Percentiles rank a stretch among this genome's conserved stretches.
Conservation (phyloP, 345 rosid genomes). For the Aegle marmelos region DNA sequence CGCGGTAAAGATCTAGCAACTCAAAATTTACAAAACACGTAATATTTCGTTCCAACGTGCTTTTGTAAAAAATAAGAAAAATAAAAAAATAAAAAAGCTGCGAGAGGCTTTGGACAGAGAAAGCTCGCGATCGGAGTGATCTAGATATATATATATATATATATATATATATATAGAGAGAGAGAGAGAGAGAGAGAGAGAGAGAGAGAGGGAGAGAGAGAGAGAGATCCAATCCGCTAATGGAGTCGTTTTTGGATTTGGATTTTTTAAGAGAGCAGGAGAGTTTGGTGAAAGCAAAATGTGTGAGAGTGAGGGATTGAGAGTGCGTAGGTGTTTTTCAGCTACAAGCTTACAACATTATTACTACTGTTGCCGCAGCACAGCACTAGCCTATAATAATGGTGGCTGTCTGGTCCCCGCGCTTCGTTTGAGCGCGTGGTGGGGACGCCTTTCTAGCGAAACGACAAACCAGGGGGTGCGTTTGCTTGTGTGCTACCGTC, state of each 20-base stretch:
- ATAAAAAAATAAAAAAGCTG: no score
- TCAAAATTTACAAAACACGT: background rate
- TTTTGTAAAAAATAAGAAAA: no score
- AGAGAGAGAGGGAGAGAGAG: background rate
- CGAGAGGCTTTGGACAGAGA: background rate
- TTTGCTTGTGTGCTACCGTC: constrained; percentile 25
- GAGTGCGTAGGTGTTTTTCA: background rate
- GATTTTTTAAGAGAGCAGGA: constrained; percentile 5
- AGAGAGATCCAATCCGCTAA: background rate
- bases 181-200: background rate
- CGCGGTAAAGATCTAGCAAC: constrained; percentile 42
- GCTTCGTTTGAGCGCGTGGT: constrained; percentile 15
- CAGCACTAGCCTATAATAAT: constrained; percentile 10
- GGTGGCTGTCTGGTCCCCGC: constrained; percentile 29
- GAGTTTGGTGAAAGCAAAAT: constrained; percentile 4
- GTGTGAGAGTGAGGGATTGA: background rate
- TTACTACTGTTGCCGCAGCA: no score
- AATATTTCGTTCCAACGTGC: no score
- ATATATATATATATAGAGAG: no score
- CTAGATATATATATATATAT: no score
- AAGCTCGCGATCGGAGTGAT: background rate
- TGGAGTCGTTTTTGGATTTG: background rate
- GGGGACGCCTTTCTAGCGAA: background rate
- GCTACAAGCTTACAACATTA: no score
- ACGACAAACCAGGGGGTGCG: constrained; percentile 16